phyloP scores from a whole-genome alignment of 1,284 basidiomycete genomes.

The Boletus semigastroideus region DNA sequence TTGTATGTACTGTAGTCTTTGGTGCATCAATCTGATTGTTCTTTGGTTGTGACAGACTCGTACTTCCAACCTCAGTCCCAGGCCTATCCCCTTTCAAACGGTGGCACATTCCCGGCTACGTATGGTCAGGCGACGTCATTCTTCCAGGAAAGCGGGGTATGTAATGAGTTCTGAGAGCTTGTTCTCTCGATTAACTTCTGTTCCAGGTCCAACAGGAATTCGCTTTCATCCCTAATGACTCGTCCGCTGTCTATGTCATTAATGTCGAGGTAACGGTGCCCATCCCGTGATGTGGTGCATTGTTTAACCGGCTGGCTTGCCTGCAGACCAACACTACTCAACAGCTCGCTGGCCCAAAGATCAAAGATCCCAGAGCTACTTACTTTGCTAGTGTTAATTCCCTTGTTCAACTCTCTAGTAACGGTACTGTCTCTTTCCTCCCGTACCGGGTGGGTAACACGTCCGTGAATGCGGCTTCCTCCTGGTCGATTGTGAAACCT shows the following conservation, averaged over 20 bases:
- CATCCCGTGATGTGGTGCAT: not conserved
- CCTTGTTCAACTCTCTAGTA: slow-evolving; percentile 74
- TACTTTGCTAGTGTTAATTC: slow-evolving; percentile 73
- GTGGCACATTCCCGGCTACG: slow-evolving; percentile 66
- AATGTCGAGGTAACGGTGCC: slow-evolving; percentile 58
- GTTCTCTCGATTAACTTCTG: not conserved
- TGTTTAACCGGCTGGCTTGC: slow-evolving; percentile 5
- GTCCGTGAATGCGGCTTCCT: slow-evolving; percentile 44
- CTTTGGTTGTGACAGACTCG: slow-evolving; percentile 48
- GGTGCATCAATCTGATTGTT: not conserved
- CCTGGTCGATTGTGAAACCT: slow-evolving; percentile 47
- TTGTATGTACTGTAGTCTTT: slow-evolving; percentile 49
- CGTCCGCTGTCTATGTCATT: slow-evolving; percentile 75
- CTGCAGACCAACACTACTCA: slow-evolving; percentile 73
- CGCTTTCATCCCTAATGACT: slow-evolving; percentile 82
- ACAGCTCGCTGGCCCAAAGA: slow-evolving; percentile 63
- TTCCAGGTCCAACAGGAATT: slow-evolving; percentile 75
- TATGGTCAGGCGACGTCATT: slow-evolving; percentile 78
- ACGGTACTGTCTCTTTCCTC: slow-evolving; percentile 69
- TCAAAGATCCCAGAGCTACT: slow-evolving; percentile 63
- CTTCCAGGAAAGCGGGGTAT: slow-evolving; percentile 58
- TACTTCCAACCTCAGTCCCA: slow-evolving; percentile 81
- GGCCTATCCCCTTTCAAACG: slow-evolving; percentile 49
- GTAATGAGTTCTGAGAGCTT: slow-evolving; percentile 22
- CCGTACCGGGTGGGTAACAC: slow-evolving; percentile 54